Percentiles rank a stretch among this genome's conserved stretches.
These are phyloP conservation scores for Macrolepiota dolichaula DNA, from an alignment of 768 basidiomycete species.

Conservation along the genomic window DNA sequence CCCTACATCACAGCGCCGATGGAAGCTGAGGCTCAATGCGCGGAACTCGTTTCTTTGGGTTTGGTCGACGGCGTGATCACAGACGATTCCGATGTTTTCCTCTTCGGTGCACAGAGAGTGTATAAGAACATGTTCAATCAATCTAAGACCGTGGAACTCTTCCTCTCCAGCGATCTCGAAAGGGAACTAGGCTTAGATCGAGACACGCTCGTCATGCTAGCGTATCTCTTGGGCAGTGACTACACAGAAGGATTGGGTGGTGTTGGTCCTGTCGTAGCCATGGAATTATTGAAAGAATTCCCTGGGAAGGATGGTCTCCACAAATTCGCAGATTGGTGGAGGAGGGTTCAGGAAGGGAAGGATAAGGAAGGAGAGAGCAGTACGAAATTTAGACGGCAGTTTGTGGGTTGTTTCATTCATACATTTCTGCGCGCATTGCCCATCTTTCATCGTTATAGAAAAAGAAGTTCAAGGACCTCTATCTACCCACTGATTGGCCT, in stretches of 20 bases:
- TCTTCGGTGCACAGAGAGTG: slow-evolving; percentile 93
- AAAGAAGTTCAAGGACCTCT: slow-evolving; percentile 83
- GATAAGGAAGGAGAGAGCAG: slow-evolving; percentile 73
- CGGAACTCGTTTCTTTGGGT: slow-evolving; percentile 78
- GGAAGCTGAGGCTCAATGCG: slow-evolving; percentile 99
- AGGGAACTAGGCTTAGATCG: slow-evolving; percentile 87
- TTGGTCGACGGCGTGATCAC: slow-evolving; percentile 98
- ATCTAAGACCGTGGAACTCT: slow-evolving; percentile 97
- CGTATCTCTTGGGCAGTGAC: slow-evolving; percentile 94
- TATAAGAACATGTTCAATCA: slow-evolving; percentile 99
- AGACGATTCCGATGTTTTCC: slow-evolving; percentile 98
- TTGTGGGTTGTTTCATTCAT: slow-evolving; percentile 49
- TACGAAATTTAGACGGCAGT: slow-evolving; percentile 77
- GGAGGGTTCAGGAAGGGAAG: slow-evolving; percentile 84
- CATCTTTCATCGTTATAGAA: slow-evolving; percentile 49
- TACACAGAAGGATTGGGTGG: slow-evolving; percentile 92
- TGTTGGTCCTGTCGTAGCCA: slow-evolving; percentile 92
- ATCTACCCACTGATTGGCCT: slow-evolving; percentile 83
- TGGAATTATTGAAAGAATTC: slow-evolving; percentile 94
- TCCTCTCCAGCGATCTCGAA: slow-evolving; percentile 76
- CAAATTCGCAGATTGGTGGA: slow-evolving; percentile 94
- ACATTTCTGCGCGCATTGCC: no score
- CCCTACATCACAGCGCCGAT: slow-evolving; percentile 98
- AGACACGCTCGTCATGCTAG: slow-evolving; percentile 82
- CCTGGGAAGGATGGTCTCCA: slow-evolving; percentile 80